Conservation (phyloP, 306 rosid species). For the Quercus ilex region DNA sequence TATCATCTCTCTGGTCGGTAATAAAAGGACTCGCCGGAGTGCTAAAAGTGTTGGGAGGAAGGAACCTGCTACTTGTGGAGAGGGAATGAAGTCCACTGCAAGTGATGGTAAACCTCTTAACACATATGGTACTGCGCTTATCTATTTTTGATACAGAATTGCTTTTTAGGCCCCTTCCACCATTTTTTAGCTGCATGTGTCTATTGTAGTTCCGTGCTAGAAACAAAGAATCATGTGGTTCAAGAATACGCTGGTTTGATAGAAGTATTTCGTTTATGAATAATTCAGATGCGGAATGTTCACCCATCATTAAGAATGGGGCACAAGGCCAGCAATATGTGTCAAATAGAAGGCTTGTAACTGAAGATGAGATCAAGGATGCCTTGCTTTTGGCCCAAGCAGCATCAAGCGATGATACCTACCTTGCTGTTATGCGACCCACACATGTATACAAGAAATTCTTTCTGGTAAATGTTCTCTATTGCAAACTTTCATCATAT, state of each 20-base stretch:
- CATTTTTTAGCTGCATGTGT: no score
- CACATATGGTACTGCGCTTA: not conserved
- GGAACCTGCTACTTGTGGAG: not conserved
- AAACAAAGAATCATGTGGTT: not conserved
- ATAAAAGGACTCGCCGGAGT: constrained; percentile 4
- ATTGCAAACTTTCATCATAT: constrained; percentile 2
- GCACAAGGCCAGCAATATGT: constrained; percentile 14
- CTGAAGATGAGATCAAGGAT: constrained; percentile 36
- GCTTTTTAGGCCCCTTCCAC: not conserved
- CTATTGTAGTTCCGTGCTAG: not conserved
- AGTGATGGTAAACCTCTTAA: not conserved
- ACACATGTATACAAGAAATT: constrained; percentile 64
- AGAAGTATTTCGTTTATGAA: not conserved
- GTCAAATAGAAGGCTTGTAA: constrained; percentile 64
- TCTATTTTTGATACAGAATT: not conserved
- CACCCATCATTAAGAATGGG: constrained; percentile 18
- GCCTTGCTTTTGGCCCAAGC: constrained; percentile 42
- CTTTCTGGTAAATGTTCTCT: constrained; percentile 47
- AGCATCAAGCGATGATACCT: constrained; percentile 27
- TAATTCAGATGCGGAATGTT: constrained; percentile 29
- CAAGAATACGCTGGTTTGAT: not conserved
- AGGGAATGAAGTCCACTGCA: not conserved
- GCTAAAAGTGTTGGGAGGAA: not conserved
- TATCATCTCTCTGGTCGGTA: constrained; percentile 19
- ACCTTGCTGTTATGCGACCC: constrained; percentile 54